phyloP scores from a whole-genome alignment of 257 asterid genomes.

The Ilex aquifolium region DNA sequence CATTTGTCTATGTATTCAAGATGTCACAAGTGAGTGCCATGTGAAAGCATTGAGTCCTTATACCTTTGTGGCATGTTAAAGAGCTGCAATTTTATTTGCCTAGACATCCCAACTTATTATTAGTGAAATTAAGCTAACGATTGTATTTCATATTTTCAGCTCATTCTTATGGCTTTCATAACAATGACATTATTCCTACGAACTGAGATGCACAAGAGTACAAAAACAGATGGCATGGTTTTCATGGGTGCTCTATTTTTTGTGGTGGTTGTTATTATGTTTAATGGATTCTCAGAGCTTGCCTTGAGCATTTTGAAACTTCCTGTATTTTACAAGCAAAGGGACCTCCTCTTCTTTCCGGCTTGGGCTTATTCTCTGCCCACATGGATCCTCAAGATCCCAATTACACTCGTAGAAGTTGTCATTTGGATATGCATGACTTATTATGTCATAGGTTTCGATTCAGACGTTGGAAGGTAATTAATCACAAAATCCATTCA shows the following conservation, averaged over 20 bases:
- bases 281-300: constrained; percentile 72
- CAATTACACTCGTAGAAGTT: constrained; percentile 47
- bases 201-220: constrained; percentile 44
- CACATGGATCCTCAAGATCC: constrained; percentile 59
- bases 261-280: constrained; percentile 49
- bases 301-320: constrained; percentile 61
- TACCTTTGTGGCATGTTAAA: not conserved
- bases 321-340: constrained; percentile 78
- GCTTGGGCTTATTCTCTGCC: constrained; percentile 81
- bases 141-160: constrained; percentile 27
- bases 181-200: constrained; percentile 58
- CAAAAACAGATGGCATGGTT: constrained; percentile 47
- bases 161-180: constrained; percentile 48
- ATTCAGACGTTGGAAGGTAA: constrained; percentile 49
- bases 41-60: not conserved
- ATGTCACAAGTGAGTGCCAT: constrained; percentile 45
- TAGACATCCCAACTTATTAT: not conserved
- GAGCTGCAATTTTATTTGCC: no score
- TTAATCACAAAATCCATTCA: not conserved
- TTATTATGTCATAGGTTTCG: constrained; percentile 55
- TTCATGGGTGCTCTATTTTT: constrained; percentile 68
- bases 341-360: constrained; percentile 73
- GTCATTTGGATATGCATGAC: constrained; percentile 42
- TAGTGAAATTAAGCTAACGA: not conserved
- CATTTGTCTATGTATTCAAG: constrained; percentile 73